Evolutionary conservation across 2,329 filamentous ascomycete genomes (phyloP).

Genomic region (Cercospora sp.): DNA sequence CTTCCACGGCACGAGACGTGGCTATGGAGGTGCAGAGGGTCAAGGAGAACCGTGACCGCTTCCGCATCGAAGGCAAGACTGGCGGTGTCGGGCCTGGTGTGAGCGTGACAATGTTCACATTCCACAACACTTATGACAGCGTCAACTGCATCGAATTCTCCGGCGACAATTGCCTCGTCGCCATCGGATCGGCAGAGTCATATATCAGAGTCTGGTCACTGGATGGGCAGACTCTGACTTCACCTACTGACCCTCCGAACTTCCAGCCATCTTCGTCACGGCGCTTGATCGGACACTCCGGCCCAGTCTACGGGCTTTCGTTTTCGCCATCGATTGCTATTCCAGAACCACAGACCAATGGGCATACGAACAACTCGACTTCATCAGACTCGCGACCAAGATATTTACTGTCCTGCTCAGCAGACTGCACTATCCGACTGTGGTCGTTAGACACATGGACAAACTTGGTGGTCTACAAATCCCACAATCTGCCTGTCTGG

Average conservation of each 20-base stretch:
- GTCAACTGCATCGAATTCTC: constrained; percentile 96
- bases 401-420: constrained; percentile 81
- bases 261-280: constrained; percentile 66
- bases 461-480: constrained; percentile 92
- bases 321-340: constrained; percentile 72
- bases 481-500: constrained; percentile 86
- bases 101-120: constrained; percentile 96
- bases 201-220: constrained; percentile 95
- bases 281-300: constrained; percentile 81
- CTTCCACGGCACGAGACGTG: constrained; percentile 85
- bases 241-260: constrained; percentile 62
- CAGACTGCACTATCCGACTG: constrained; percentile 82
- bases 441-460: constrained; percentile 92
- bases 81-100: constrained; percentile 80
- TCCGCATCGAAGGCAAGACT: constrained; percentile 80
- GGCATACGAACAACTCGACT: constrained; percentile 40
- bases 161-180: constrained; percentile 81
- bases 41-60: constrained; percentile 87
- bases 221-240: constrained; percentile 77
- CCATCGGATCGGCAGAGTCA: constrained; percentile 86
- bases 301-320: constrained; percentile 81
- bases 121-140: constrained; percentile 92
- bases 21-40: constrained; percentile 92
- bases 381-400: constrained; percentile 60
- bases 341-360: constrained; percentile 35